phyloP scores from a whole-genome alignment of 2,329 filamentous ascomycete species.

The Diplodia mutila region DNA sequence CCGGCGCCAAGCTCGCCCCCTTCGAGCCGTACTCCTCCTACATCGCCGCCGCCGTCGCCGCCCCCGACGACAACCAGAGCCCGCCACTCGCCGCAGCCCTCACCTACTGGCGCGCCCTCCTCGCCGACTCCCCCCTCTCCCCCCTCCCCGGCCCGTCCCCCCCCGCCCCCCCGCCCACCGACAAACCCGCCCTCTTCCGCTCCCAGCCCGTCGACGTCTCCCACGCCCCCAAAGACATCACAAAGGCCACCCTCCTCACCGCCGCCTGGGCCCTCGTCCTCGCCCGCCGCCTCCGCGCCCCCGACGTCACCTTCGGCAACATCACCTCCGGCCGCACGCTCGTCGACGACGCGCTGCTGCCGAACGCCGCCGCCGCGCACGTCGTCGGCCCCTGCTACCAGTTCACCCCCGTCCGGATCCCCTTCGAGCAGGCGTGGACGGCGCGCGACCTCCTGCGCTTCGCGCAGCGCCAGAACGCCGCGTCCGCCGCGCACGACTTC shows the following conservation, averaged over 20 bases:
- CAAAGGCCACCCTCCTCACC: conserved; percentile 67
- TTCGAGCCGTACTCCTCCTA: conserved; percentile 52
- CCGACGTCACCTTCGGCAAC: conserved; percentile 64
- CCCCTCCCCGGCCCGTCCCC: conserved; percentile 48
- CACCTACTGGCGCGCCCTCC: conserved; percentile 63
- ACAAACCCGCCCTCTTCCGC: conserved; percentile 32
- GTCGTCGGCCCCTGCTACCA: conserved; percentile 70
- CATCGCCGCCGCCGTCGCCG: conserved; percentile 40
- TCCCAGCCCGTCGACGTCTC: conserved; percentile 39
- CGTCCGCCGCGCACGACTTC: conserved; percentile 41
- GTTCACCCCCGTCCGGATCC: conserved; percentile 66
- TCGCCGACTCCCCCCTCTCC: conserved; percentile 53
- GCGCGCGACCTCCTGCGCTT: conserved; percentile 39
- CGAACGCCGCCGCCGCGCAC: conserved; percentile 54
- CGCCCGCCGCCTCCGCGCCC: conserved; percentile 53
- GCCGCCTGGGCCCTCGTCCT: conserved; percentile 69
- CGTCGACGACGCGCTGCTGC: conserved; percentile 52
- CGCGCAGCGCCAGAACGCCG: conserved; percentile 43
- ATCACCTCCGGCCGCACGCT: conserved; percentile 69
- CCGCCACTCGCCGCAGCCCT: conserved; percentile 70
- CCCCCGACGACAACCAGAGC: no score
- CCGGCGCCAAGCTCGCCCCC: conserved; percentile 33
- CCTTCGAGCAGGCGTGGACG: conserved; percentile 48
- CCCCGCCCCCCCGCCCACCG: conserved; percentile 45
- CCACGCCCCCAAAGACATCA: conserved; percentile 58